phyloP scores from a whole-genome alignment of 1,284 basidiomycete genomes.

The Veloporphyrellus conicus region DNA sequence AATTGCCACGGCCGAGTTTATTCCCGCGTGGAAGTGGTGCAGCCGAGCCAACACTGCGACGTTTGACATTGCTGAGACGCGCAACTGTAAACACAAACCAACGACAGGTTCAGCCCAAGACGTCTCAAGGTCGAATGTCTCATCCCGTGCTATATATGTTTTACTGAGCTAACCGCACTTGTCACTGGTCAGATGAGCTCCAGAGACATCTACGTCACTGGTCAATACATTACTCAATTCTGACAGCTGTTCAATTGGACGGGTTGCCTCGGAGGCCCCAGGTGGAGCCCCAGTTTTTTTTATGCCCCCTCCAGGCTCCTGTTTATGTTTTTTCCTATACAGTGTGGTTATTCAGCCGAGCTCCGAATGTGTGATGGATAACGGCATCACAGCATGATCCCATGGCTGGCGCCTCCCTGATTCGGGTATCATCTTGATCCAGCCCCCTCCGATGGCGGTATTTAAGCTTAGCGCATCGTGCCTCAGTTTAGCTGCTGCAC shows the following conservation, averaged over 20 bases:
- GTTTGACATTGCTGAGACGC: neutral
- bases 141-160: too few species aligned
- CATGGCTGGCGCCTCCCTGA: neutral
- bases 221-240: neutral
- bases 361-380: neutral
- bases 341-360: neutral
- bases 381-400: slow-evolving; percentile 13
- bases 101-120: neutral
- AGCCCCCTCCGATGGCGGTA: slow-evolving; percentile 6
- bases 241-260: neutral
- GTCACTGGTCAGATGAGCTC: neutral
- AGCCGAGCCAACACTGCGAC: too few species aligned
- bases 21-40: neutral
- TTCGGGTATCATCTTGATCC: neutral
- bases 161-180: neutral
- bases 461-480: slow-evolving; percentile 12
- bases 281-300: neutral
- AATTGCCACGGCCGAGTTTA: neutral
- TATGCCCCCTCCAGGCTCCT: too few species aligned
- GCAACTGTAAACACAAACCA: neutral
- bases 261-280: neutral
- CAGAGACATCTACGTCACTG: neutral
- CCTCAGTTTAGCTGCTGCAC: neutral
- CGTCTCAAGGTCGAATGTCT: too few species aligned
- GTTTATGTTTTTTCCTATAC: neutral